Conservation (phyloP, 768 basidiomycete species). For the Artomyces pyxidatus region DNA sequence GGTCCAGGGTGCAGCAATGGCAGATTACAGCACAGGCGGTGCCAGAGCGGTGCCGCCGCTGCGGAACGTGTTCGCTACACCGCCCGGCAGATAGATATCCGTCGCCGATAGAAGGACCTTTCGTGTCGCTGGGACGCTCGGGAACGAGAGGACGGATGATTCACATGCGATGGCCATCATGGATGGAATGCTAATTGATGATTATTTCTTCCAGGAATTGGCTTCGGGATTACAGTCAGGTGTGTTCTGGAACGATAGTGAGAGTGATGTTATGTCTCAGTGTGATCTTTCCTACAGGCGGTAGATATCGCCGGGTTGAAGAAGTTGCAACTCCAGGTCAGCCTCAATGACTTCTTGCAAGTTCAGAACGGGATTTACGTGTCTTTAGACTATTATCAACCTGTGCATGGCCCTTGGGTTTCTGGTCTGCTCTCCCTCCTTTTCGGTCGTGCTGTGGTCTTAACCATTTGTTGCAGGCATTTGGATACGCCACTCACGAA, state of each 20-base stretch:
- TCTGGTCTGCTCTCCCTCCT: slow-evolving; percentile 39
- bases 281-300: slow-evolving; percentile 35
- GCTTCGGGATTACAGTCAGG: slow-evolving; percentile 85
- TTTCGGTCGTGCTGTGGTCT: not conserved
- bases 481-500: slow-evolving; percentile 75
- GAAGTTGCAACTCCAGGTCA: slow-evolving; percentile 60
- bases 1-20: too few relatives aligned
- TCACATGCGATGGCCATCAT: too few relatives aligned
- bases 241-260: slow-evolving; percentile 14
- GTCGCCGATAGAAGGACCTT: too few relatives aligned
- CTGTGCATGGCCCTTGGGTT: slow-evolving; percentile 89
- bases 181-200: not conserved
- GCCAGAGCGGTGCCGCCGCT: too few relatives aligned
- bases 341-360: slow-evolving; percentile 7
- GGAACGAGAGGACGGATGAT: too few relatives aligned
- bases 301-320: slow-evolving; percentile 77
- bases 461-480: slow-evolving; percentile 36
- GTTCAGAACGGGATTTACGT: not conserved
- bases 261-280: not conserved
- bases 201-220: slow-evolving; percentile 51
- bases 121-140: too few relatives aligned
- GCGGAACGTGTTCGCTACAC: too few relatives aligned
- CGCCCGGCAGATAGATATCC: too few relatives aligned
- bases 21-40: too few relatives aligned
- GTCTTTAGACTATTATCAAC: slow-evolving; percentile 71